These are phyloP conservation scores for Larix kaempferi DNA, from an alignment of 75 land plant species.

Conservation along the genomic window DNA sequence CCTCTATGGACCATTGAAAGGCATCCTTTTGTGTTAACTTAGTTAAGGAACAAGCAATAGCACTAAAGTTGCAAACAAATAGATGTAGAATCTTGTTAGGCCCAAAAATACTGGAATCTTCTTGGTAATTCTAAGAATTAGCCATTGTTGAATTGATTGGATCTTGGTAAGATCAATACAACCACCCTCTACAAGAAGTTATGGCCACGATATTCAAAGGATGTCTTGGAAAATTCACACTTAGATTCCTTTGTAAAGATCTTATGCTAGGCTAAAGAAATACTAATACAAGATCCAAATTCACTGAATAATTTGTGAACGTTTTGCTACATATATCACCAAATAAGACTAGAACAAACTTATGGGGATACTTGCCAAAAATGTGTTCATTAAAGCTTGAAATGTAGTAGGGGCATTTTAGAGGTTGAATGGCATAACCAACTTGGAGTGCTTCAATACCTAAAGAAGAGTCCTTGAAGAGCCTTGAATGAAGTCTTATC, in stretches of 20 bases:
- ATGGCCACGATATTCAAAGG: neutral
- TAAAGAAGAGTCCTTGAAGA: neutral
- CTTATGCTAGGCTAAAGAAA: neutral
- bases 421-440: neutral
- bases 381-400: neutral
- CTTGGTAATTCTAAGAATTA: neutral
- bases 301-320: neutral
- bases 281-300: too few species aligned
- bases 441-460: neutral
- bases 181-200: neutral
- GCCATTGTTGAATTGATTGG: constrained; percentile 5
- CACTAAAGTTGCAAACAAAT: constrained; percentile 7
- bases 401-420: neutral
- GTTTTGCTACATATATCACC: neutral
- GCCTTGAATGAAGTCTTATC: neutral
- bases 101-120: constrained; percentile 13
- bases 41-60: constrained; percentile 9
- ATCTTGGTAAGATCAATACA: neutral
- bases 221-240: neutral
- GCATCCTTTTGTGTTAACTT: constrained; percentile 9
- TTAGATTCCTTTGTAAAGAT: neutral
- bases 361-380: neutral
- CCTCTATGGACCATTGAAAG: constrained; percentile 3
- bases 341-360: neutral
- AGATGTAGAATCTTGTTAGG: constrained; percentile 15